Percentiles rank a stretch among this genome's conserved stretches.
phyloP scores from a whole-genome alignment of 208 protist species.

The Acanthamoeba sp. region DNA sequence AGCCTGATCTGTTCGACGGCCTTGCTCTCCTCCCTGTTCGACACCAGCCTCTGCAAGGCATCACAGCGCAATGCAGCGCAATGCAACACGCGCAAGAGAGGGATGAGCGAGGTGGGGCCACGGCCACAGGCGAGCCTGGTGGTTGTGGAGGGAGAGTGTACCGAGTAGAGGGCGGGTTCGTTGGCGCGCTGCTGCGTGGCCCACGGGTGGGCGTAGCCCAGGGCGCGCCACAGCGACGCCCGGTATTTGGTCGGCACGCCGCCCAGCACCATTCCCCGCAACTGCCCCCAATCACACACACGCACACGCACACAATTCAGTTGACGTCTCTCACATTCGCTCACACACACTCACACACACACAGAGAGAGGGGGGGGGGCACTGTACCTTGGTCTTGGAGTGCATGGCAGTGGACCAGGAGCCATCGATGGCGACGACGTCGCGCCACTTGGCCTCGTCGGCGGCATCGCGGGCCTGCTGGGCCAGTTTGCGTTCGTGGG shows the following conservation, averaged over 20 bases:
- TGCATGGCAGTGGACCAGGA: conserved; percentile 9
- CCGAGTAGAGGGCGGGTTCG: not conserved
- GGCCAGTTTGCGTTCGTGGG: not conserved
- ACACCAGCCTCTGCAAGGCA: not conserved
- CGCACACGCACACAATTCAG: not conserved
- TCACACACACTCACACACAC: not conserved
- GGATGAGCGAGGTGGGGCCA: not conserved
- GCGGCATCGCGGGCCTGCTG: not conserved
- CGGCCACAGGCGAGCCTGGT: too few species aligned
- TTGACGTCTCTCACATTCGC: not conserved
- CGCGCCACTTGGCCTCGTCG: conserved; percentile 12
- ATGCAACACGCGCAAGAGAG: not conserved
- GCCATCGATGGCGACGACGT: not conserved
- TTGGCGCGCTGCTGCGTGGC: not conserved
- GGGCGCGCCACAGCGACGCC: conserved; percentile 15
- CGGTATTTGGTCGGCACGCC: conserved; percentile 31
- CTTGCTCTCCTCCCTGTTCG: not conserved
- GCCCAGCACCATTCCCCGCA: not conserved
- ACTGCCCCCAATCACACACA: not conserved
- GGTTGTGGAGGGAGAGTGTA: not conserved
- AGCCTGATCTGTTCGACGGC: conserved; percentile 38
- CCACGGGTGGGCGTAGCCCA: conserved; percentile 40
- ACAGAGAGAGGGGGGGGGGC: not conserved
- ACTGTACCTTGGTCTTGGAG: conserved; percentile 24
- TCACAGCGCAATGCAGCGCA: not conserved